Evolutionary conservation across 2,329 filamentous ascomycete species (phyloP).

Genomic region (Neurospora sp.): DNA sequence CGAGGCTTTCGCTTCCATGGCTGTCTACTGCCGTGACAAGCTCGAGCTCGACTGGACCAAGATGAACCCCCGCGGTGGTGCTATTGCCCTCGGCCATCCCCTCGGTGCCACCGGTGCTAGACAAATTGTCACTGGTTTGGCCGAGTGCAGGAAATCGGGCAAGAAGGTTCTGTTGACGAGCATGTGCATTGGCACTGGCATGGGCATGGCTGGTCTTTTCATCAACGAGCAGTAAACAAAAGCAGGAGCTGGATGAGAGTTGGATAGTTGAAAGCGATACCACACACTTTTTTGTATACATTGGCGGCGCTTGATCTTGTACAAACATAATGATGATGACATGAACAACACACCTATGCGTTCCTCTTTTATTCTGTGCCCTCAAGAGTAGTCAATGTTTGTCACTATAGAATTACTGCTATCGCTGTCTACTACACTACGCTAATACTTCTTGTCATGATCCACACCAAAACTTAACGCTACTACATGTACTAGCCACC

Average conservation of each 20-base stretch:
- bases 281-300: background rate
- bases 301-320: background rate
- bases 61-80: conserved; percentile 74
- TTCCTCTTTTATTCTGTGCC: background rate
- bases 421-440: background rate
- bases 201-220: conserved; percentile 59
- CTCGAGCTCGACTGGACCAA: conserved; percentile 63
- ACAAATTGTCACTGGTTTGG: conserved; percentile 83
- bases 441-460: background rate
- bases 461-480: background rate
- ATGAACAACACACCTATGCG: background rate
- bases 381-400: too few relatives aligned
- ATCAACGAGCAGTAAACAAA: conserved; percentile 40
- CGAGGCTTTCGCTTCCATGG: conserved; percentile 97
- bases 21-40: conserved; percentile 77
- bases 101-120: conserved; percentile 69
- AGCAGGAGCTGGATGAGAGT: background rate
- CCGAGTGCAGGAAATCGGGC: conserved; percentile 72
- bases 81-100: conserved; percentile 75
- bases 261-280: background rate
- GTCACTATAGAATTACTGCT: background rate
- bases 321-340: background rate
- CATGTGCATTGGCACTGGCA: conserved; percentile 72
- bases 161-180: conserved; percentile 88
- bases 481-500: background rate